Conservation (phyloP, 768 basidiomycete species). For the Boletus pseudo-olivaceus region DNA sequence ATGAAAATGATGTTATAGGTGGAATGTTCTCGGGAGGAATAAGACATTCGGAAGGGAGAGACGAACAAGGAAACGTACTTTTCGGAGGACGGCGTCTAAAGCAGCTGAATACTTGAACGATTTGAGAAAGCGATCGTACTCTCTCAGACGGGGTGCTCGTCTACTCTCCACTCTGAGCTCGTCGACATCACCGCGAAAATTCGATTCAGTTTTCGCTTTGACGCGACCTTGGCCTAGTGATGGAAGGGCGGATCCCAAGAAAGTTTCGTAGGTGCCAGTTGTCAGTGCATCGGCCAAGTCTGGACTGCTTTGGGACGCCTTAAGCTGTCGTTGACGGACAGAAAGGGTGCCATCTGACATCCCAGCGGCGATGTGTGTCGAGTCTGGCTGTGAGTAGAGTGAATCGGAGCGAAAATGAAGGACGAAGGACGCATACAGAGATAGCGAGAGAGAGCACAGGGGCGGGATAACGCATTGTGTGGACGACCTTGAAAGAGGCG, state of each 20-base stretch:
- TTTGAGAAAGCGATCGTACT: constrained; percentile 89
- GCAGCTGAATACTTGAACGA: constrained; percentile 93
- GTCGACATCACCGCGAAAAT: constrained; percentile 57
- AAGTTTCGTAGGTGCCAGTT: constrained; percentile 63
- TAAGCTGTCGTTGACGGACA: constrained; percentile 83
- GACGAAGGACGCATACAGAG: constrained; percentile 52
- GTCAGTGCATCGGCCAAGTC: constrained; percentile 41
- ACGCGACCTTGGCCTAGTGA: constrained; percentile 53
- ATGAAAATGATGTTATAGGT: constrained; percentile 81
- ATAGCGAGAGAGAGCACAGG: constrained; percentile 87
- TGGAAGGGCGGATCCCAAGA: constrained; percentile 53
- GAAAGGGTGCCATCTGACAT: constrained; percentile 98
- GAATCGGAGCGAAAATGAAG: constrained; percentile 4
- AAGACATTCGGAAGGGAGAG: neutral
- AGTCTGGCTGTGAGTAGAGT: constrained; percentile 67
- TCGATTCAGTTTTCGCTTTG: constrained; percentile 46
- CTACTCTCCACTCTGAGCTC: constrained; percentile 78
- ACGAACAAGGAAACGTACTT: constrained; percentile 43
- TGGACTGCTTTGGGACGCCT: constrained; percentile 52
- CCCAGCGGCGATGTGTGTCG: constrained; percentile 95
- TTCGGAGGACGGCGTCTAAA: constrained; percentile 84
- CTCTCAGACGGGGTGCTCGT: constrained; percentile 66
- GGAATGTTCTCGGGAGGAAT: constrained; percentile 61
- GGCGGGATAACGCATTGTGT: constrained; percentile 98
- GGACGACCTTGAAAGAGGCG: constrained; percentile 88